A percentile compares a stretch with the other conserved stretches of the same genome.
Evolutionary conservation across 2,329 filamentous ascomycete species (phyloP).

Genomic region (Aspergillus pseudoglaucus): DNA sequence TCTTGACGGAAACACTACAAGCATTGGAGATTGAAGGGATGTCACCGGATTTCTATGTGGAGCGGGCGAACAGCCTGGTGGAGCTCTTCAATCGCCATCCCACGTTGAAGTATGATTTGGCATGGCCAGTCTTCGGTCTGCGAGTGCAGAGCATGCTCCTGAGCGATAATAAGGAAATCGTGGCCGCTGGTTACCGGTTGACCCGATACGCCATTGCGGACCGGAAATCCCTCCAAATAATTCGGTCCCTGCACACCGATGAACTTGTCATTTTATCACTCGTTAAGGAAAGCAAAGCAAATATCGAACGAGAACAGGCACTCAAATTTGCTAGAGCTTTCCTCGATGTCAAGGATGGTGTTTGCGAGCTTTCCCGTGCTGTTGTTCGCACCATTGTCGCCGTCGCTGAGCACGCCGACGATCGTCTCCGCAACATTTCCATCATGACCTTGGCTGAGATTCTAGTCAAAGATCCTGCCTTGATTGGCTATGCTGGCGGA

Average conservation of each 20-base stretch:
- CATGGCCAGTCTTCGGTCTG: conserved; percentile 90
- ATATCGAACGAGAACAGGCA: conserved; percentile 92
- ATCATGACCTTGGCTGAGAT: conserved; percentile 91
- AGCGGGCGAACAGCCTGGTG: conserved; percentile 85
- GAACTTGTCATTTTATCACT: conserved; percentile 86
- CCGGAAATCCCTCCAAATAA: conserved; percentile 77
- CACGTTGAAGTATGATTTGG: conserved; percentile 90
- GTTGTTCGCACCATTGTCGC: conserved; percentile 86
- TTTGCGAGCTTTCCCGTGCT: conserved; percentile 76
- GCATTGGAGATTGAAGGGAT: conserved; percentile 82
- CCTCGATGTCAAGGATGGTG: conserved; percentile 87
- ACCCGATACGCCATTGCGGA: conserved; percentile 94
- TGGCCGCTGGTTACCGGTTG: conserved; percentile 88
- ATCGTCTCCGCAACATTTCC: conserved; percentile 81
- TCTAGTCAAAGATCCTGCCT: conserved; percentile 72
- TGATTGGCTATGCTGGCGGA: conserved; percentile 77
- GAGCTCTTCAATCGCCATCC: conserved; percentile 91
- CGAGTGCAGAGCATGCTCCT: conserved; percentile 93
- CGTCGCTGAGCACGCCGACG: conserved; percentile 78
- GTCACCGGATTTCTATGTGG: conserved; percentile 91
- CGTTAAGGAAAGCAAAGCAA: conserved; percentile 93
- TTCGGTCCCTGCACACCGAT: conserved; percentile 82
- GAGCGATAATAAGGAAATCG: conserved; percentile 91
- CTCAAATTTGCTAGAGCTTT: conserved; percentile 95
- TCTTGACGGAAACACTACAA: conserved; percentile 82